Base-by-base conservation (phyloP, 495 filamentous ascomycete species). In the Daldinia vernicosa region DNA sequence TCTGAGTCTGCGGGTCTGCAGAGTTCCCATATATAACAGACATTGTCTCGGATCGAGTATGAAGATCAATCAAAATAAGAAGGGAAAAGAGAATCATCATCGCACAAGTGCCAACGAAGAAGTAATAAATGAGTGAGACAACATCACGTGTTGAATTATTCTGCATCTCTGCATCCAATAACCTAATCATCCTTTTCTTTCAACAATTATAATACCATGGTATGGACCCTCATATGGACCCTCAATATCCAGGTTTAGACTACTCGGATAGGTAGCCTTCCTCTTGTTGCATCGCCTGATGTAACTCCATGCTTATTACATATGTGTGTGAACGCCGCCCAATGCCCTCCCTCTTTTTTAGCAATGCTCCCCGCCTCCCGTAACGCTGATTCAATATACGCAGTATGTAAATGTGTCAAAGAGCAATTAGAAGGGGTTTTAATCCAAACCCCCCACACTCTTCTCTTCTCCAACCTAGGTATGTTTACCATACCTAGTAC, bases 291-390 rank as follows among this genome's bases (percentile, higher is more conserved):
- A 72, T 27, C 54, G 69, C 51, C 60, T 63, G 37, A 73, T 73
- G 70, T 69, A 73, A 69, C 66, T 58, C 57, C 59, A 66, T 63
- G 70, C 70, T 73, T 71, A 71, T 53, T 53, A 53, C 50, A 53
- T 53, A 28, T 30, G 50, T 53, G 50, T 53, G 60, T 58, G 26
- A 73, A 73, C 66, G 70, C 70, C 70, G 60, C 61, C 66, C 70
- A 60, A 73, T 68, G 62, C 66, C 28, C 56, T 24, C 30, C 54
- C 55, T 28, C 55, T 28, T 56, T 63, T 72, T 72, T 65, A 14
- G 22, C 2, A 60, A 66, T 67, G 64, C 60, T 57, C 50, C 35
- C 32, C 39, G 27, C 52, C 37, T 40, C 59, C 58, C 35, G 35
- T 28, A 47, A 53, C 50, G 7, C 27, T 47, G 17, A 30, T 53